Base-by-base conservation (phyloP, 441 rosid species). In the Sinapis alba region DNA sequence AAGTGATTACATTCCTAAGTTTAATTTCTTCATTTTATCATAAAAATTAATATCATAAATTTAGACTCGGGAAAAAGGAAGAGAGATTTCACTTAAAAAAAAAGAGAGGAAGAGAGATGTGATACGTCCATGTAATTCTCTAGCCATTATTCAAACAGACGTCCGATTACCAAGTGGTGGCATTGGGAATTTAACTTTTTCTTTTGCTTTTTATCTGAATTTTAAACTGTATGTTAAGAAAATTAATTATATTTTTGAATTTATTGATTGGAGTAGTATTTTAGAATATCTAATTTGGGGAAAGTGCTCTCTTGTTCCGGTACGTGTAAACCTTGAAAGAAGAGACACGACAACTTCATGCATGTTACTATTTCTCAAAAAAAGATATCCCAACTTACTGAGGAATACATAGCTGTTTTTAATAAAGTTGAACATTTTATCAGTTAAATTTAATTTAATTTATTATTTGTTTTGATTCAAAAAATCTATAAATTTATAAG, bases 111-210 rank as follows among this genome's bases (percentile, higher is more conserved):
- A 50, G 54, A 27, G n/a, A 38, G 65, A 47, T 70, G 62, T 63
- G 5, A 47, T 58, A 59, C 34, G 61, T 41, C 72, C 9, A 63
- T 58, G 67, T 76, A 69, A 60, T 36, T 71, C 80, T 65, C 80
- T 65, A 59, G 72, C 80, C 76, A 77, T 71, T 77, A 77, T 77
- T 65, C 72, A 60, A 77, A 72, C 77, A 71, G 80, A 66, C 65
- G 67, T 36, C 28, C n/a, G 66, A 26, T 11, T 59, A 9, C 6
- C 6, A 50, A n/a, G 4, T 65, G 56, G 69, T 71, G 73, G 64
- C 61, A 27, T 58, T 10, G 6, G 26, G 68, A 77, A 71, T 53
- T 58, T 58, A 19, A 34, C 60, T 77, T 77, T 59, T 15, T 7
- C 59, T 56, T 59, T 20, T 66, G 1, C 24, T 51, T 51, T 8